Evolutionary conservation across 306 rosid genomes (phyloP).

Genomic region (Clitoria ternatea): DNA sequence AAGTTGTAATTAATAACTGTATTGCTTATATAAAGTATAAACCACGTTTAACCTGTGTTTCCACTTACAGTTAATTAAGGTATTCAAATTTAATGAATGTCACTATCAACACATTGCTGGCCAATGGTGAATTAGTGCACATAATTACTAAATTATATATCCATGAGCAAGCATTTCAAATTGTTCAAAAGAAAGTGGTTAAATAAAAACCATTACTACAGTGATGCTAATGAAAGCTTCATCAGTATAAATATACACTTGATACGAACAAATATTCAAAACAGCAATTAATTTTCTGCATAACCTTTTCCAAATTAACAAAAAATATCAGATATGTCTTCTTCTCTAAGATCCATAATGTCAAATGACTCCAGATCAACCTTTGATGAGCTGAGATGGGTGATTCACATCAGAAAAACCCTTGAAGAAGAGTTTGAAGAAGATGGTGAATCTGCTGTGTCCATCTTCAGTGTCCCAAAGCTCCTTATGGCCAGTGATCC

Average conservation of each 20-base stretch:
- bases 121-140: neutral
- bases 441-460: constrained; percentile 38
- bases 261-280: neutral
- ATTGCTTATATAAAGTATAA: too few species aligned
- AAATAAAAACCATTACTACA: neutral
- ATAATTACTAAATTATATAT: neutral
- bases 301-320: neutral
- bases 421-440: constrained; percentile 65
- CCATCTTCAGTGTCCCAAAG: constrained; percentile 61
- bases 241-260: neutral
- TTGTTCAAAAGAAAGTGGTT: neutral
- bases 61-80: neutral
- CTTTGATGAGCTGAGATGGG: constrained; percentile 63
- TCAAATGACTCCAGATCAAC: constrained; percentile 30
- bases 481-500: constrained; percentile 49
- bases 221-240: neutral
- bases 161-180: constrained; percentile 17
- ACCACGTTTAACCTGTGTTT: constrained; percentile 22
- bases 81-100: constrained; percentile 2
- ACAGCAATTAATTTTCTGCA: neutral
- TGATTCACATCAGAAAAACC: constrained; percentile 51
- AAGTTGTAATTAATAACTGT: neutral
- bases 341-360: constrained; percentile 32
- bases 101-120: neutral
- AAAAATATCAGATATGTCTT: constrained; percentile 14